Conservation (phyloP, 2,329 filamentous ascomycete species). For the Coccinonectria pachysandricola region DNA sequence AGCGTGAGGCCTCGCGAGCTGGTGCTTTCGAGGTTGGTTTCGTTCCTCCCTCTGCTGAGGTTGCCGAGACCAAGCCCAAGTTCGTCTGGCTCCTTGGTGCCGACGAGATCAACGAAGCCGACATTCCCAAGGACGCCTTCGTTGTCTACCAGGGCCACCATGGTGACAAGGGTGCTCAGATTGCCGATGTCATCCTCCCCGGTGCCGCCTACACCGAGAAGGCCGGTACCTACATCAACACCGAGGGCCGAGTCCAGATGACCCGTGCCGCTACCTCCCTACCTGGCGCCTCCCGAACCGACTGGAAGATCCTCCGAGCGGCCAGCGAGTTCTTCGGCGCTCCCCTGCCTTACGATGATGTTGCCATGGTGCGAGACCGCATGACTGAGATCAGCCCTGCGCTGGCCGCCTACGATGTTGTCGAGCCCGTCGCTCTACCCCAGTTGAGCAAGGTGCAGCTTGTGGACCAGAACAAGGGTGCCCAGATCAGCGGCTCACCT, state of each 20-base stretch:
- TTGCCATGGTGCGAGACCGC: conserved; percentile 78
- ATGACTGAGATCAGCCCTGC: conserved; percentile 93
- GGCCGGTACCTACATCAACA: conserved; percentile 92
- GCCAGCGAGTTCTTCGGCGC: conserved; percentile 81
- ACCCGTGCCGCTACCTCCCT: conserved; percentile 81
- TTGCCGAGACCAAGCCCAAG: conserved; percentile 81
- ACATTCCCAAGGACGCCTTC: conserved; percentile 92
- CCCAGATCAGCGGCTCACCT: conserved; percentile 58
- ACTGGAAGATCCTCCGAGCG: conserved; percentile 98
- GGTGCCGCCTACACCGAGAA: conserved; percentile 97
- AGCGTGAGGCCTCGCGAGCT: conserved; percentile 82
- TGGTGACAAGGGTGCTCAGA: conserved; percentile 83
- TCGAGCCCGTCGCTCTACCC: conserved; percentile 68
- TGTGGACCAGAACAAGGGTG: conserved; percentile 90
- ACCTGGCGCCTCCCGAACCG: conserved; percentile 81
- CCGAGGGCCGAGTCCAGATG: conserved; percentile 91
- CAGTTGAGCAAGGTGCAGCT: conserved; percentile 86
- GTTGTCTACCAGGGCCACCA: conserved; percentile 98
- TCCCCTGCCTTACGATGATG: conserved; percentile 85
- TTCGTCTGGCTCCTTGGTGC: conserved; percentile 95
- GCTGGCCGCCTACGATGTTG: conserved; percentile 78
- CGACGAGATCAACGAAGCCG: conserved; percentile 74
- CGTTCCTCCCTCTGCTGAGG: conserved; percentile 69
- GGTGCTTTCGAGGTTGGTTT: conserved; percentile 96
- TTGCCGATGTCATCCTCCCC: conserved; percentile 88